These are phyloP conservation scores for Microdochium nivale DNA, from an alignment of 2,329 filamentous ascomycete genomes.

Conservation along the genomic window DNA sequence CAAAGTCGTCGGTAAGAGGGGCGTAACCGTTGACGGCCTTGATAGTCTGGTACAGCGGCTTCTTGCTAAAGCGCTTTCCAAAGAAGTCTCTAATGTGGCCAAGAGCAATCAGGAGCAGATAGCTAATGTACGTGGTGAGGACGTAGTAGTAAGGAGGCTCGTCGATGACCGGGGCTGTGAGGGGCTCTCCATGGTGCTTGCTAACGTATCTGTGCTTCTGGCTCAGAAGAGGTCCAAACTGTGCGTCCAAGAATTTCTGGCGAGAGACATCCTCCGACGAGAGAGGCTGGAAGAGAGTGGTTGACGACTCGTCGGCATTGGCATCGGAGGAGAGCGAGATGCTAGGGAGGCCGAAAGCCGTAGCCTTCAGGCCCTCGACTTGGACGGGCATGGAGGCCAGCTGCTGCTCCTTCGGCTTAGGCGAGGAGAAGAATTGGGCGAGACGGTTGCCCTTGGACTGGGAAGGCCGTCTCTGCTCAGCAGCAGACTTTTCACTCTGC, in stretches of 20 bases:
- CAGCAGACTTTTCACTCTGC: conserved; percentile 31
- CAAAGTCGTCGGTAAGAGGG: conserved; percentile 93
- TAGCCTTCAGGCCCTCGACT: conserved; percentile 36
- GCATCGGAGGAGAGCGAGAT: conserved; percentile 72
- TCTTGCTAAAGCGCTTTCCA: conserved; percentile 85
- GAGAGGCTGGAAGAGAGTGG: conserved; percentile 80
- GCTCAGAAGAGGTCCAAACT: conserved; percentile 81
- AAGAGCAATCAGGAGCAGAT: conserved; percentile 89
- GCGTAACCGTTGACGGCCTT: conserved; percentile 83
- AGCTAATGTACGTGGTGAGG: conserved; percentile 96
- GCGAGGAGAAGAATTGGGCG: conserved; percentile 73
- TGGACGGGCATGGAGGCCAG: conserved; percentile 61
- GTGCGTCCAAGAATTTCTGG: conserved; percentile 71
- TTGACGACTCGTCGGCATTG: conserved; percentile 63
- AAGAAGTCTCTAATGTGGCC: conserved; percentile 97
- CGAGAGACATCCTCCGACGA: conserved; percentile 73
- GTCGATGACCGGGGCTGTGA: conserved; percentile 80
- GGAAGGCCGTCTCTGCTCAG: conserved; percentile 48
- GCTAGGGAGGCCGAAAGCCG: conserved; percentile 61
- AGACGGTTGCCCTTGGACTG: conserved; percentile 67
- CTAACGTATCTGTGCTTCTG: conserved; percentile 82
- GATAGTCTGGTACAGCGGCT: conserved; percentile 73
- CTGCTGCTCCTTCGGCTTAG: conserved; percentile 65
- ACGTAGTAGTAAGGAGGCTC: conserved; percentile 96
- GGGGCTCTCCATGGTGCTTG: conserved; percentile 71